Base-by-base conservation (phyloP, 345 rosid genomes). In the Leavenworthia alabamica region DNA sequence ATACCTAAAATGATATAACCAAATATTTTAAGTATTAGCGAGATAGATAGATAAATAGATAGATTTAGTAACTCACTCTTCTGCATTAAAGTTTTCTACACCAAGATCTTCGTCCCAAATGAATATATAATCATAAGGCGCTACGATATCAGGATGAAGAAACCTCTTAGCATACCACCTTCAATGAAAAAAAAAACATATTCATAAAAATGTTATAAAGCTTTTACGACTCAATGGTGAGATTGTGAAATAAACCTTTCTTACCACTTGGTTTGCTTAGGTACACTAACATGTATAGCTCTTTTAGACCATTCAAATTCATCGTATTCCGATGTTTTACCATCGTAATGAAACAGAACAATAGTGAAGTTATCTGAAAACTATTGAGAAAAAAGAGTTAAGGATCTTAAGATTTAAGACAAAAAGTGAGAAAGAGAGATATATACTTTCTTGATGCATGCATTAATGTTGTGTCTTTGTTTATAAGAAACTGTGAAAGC, bases 141-240 rank as follows among this genome's bases (percentile, higher is more conserved):
- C 97, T 61, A 94, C 82, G 14, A 94, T 87, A 79, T 86, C 90
- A 51, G 99, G 99, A 79, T 94, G 99, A 68, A 94, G 75, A 73
- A 94, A 94, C 40, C 99, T 83, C 74, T 94, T 94, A 42, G 99
- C 97, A 66, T 90, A 94, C 99, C 99, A 90, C 99, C 97, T 93
- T 39, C 45, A 43, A 14, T 20, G 11, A 4, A 17, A n/a, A n/a
- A n/a, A n/a, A n/a, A n/a, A 37, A 55, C 43, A 62, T 36, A 43
- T 39, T 40, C 10, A 47, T n/a, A 24, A 23, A 66, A 35, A 36
- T 9, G 29, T 33, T 35, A 5, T 6, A 23, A 51, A 14, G 53
- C 14, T 39, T 14, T n/a, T 4, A 27, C 52, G 22, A 20, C 22
- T n/a, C 14, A 19, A 62, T 35, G 6, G n/a, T n/a, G 5, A 44